phyloP scores from a whole-genome alignment of 2,329 filamentous ascomycete genomes.

The Curvularia verruculosa region DNA sequence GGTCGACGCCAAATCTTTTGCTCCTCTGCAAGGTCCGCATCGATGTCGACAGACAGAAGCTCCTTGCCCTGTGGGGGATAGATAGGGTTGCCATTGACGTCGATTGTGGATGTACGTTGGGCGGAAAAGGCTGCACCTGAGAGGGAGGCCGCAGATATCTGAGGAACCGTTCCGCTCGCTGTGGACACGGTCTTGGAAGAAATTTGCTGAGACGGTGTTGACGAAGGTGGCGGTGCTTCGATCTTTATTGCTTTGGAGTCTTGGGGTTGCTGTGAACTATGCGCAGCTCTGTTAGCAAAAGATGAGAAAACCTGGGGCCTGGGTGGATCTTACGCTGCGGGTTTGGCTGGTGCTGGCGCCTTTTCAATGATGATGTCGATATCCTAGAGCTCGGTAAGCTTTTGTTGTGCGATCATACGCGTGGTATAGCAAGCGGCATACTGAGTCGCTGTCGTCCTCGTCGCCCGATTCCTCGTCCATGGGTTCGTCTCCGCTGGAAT shows the following conservation, averaged over 20 bases:
- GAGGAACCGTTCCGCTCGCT: slow-evolving; percentile 26
- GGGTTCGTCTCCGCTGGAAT: slow-evolving; percentile 50
- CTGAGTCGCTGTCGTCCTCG: slow-evolving; percentile 53
- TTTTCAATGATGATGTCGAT: slow-evolving; percentile 60
- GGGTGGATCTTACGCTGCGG: slow-evolving; percentile 33
- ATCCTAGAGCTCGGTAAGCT: slow-evolving; percentile 50
- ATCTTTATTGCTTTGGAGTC: slow-evolving; percentile 49
- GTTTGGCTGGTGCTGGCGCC: slow-evolving; percentile 50
- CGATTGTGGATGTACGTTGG: slow-evolving; percentile 76
- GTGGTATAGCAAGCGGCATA: slow-evolving; percentile 24
- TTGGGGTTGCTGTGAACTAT: slow-evolving; percentile 32
- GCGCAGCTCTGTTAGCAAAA: slow-evolving; percentile 23
- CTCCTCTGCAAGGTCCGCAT: slow-evolving; percentile 64
- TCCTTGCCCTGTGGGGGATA: slow-evolving; percentile 79
- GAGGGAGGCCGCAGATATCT: slow-evolving; percentile 27
- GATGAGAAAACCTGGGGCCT: not conserved
- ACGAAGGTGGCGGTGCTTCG: slow-evolving; percentile 37
- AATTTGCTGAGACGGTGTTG: slow-evolving; percentile 27
- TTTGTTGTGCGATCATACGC: slow-evolving; percentile 15
- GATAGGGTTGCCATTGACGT: slow-evolving; percentile 81
- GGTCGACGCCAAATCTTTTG: slow-evolving; percentile 96
- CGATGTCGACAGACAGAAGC: slow-evolving; percentile 63
- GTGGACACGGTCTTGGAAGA: slow-evolving; percentile 11
- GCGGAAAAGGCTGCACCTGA: slow-evolving; percentile 62
- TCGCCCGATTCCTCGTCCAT: slow-evolving; percentile 56